Evolutionary conservation across 352 stramenopile genomes (phyloP).

Genomic region (Pythium rhizo-oryzae): DNA sequence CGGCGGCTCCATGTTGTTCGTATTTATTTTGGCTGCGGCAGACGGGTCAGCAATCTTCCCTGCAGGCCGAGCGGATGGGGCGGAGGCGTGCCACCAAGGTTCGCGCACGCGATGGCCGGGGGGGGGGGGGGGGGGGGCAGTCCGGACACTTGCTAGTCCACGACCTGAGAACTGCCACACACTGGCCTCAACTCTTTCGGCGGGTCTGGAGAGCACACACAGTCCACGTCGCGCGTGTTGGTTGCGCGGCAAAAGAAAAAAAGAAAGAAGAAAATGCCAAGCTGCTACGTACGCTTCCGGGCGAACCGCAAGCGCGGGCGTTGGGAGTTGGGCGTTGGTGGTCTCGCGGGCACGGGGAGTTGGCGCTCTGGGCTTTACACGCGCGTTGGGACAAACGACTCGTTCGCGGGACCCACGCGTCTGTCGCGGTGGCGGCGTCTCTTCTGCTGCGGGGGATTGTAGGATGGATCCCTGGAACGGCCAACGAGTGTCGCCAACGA

Average conservation of each 20-base stretch:
- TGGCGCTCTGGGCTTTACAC: neutral
- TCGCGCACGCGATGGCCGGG: too few species aligned
- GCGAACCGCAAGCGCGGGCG: neutral
- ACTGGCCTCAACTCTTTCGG: conserved; percentile 9
- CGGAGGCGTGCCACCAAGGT: neutral
- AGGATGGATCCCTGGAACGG: neutral
- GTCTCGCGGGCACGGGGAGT: too few species aligned
- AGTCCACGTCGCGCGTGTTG: neutral
- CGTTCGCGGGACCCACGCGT: neutral
- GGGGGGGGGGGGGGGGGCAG: neutral
- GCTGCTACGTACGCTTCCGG: conserved; percentile 14
- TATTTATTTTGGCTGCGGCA: conserved; percentile 8
- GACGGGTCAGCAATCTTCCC: conserved; percentile 11
- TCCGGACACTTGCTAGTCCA: conserved; percentile 15
- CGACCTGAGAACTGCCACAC: conserved; percentile 10
- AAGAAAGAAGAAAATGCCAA: conserved; percentile 1
- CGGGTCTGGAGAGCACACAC: neutral
- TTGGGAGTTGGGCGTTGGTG: too few species aligned
- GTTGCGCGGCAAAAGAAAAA: conserved; percentile 14
- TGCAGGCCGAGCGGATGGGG: too few species aligned
- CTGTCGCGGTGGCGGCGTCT: neutral
- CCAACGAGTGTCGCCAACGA: neutral
- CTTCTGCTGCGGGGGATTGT: conserved; percentile 8
- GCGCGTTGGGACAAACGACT: conserved; percentile 8
- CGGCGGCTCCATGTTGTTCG: conserved; percentile 16